Evolutionary conservation across 2,329 filamentous ascomycete species (phyloP).

Genomic region (Fusarium sp.): DNA sequence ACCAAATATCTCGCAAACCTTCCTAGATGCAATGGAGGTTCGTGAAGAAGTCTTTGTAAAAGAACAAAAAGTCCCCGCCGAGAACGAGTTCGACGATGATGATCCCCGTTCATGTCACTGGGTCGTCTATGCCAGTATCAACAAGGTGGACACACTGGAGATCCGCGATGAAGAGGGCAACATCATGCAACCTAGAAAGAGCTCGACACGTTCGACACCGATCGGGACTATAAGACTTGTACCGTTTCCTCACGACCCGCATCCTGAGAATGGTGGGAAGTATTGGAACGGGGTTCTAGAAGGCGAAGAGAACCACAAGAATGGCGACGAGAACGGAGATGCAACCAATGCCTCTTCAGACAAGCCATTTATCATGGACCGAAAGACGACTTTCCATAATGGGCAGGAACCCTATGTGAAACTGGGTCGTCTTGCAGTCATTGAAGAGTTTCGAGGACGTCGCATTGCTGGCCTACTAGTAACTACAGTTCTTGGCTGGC

Average conservation of each 20-base stretch:
- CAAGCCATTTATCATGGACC: slow-evolving; percentile 51
- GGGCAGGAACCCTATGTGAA: slow-evolving; percentile 82
- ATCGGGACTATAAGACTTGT: slow-evolving; percentile 84
- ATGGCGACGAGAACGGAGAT: background rate
- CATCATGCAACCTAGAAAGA: slow-evolving; percentile 56
- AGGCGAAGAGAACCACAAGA: slow-evolving; percentile 29
- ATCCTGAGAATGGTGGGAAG: slow-evolving; percentile 64
- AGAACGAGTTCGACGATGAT: slow-evolving; percentile 83
- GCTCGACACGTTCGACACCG: slow-evolving; percentile 59
- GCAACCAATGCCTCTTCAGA: background rate
- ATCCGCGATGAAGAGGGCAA: slow-evolving; percentile 57
- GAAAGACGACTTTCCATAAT: slow-evolving; percentile 65
- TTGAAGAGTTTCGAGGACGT: slow-evolving; percentile 71
- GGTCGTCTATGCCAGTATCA: slow-evolving; percentile 81
- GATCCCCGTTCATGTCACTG: slow-evolving; percentile 85
- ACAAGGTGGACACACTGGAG: slow-evolving; percentile 57
- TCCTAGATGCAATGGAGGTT: slow-evolving; percentile 73
- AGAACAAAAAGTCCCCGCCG: slow-evolving; percentile 68
- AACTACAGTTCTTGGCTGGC: slow-evolving; percentile 74
- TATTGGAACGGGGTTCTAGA: slow-evolving; percentile 60
- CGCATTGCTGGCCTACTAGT: slow-evolving; percentile 75
- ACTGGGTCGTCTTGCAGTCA: slow-evolving; percentile 80
- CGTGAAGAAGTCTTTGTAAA: slow-evolving; percentile 70
- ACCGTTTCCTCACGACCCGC: slow-evolving; percentile 78
- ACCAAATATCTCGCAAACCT: slow-evolving; percentile 61